phyloP scores from a whole-genome alignment of 495 filamentous ascomycete species.

The Aspergillus hancockii region DNA sequence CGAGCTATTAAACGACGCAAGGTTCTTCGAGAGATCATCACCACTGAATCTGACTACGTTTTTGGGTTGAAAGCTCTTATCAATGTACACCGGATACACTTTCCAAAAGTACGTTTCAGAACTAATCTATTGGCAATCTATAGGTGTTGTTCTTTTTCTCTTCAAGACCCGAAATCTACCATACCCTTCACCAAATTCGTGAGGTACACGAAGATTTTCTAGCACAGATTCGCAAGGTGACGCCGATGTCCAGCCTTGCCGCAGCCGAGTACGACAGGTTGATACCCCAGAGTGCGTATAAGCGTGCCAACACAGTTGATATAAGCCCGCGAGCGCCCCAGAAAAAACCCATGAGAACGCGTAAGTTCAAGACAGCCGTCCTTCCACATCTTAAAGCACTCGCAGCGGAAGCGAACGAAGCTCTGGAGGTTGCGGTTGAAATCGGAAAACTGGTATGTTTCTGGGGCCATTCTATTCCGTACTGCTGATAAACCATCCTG shows the following conservation, averaged over 20 bases:
- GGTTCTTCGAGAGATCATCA: conserved; percentile 80
- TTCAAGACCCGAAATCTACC: conserved; percentile 41
- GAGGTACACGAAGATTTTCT: conserved; percentile 48
- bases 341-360: conserved; percentile 31
- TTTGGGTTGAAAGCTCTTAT: conserved; percentile 81
- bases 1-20: conserved; percentile 73
- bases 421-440: conserved; percentile 71
- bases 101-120: not conserved
- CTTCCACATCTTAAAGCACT: conserved; percentile 40
- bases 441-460: conserved; percentile 70
- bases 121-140: not conserved
- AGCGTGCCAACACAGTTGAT: conserved; percentile 27
- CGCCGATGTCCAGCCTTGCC: conserved; percentile 30
- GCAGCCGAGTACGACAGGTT: conserved; percentile 24
- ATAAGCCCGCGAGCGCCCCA: conserved; percentile 31
- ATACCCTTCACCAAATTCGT: conserved; percentile 44
- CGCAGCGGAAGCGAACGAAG: conserved; percentile 68
- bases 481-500: conserved; percentile 7
- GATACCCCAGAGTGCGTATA: conserved; percentile 21
- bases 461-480: not conserved
- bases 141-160: conserved; percentile 42
- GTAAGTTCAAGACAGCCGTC: conserved; percentile 29
- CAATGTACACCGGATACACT: conserved; percentile 59
- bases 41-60: conserved; percentile 86
- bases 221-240: conserved; percentile 29